phyloP scores from a whole-genome alignment of 768 basidiomycete genomes.

The Melanogaster broomeanus region DNA sequence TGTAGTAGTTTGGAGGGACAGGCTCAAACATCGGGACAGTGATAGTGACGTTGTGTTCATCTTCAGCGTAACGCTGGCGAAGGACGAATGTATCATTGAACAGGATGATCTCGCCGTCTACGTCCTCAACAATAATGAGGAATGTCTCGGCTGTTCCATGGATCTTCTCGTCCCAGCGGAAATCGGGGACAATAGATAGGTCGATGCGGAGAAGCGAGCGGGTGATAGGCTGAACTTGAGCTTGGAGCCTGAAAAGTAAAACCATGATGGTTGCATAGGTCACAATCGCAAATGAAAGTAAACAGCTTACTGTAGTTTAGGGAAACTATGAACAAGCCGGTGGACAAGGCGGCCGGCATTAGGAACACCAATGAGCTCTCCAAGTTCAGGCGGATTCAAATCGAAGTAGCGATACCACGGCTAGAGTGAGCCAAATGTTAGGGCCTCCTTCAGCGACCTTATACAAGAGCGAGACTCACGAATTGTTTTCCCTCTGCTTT shows the following conservation, averaged over 20 bases:
- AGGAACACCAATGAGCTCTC: slow-evolving; percentile 91
- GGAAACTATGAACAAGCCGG: slow-evolving; percentile 93
- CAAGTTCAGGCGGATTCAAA: slow-evolving; percentile 86
- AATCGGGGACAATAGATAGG: slow-evolving; percentile 94
- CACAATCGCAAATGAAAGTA: neutral
- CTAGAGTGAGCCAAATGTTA: slow-evolving; percentile 33
- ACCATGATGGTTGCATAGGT: neutral
- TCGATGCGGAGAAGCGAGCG: slow-evolving; percentile 91
- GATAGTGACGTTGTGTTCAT: slow-evolving; percentile 92
- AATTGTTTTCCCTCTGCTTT: slow-evolving; percentile 99
- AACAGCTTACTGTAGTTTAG: slow-evolving; percentile 79
- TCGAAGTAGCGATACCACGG: slow-evolving; percentile 99
- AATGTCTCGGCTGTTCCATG: slow-evolving; percentile 90
- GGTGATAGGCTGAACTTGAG: slow-evolving; percentile 96
- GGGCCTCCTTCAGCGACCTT: neutral
- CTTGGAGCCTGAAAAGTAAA: slow-evolving; percentile 64
- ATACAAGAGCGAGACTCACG: slow-evolving; percentile 45
- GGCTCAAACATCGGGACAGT: slow-evolving; percentile 98
- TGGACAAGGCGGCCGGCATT: slow-evolving; percentile 93
- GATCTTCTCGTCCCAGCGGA: slow-evolving; percentile 95
- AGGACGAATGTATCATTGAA: slow-evolving; percentile 95
- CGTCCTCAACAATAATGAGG: slow-evolving; percentile 93
- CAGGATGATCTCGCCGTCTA: slow-evolving; percentile 94
- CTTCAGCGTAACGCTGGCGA: slow-evolving; percentile 87
- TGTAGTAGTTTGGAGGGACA: slow-evolving; percentile 97